Evolutionary conservation across 345 rosid genomes (phyloP).

Genomic region (Eucalyptus sp.): DNA sequence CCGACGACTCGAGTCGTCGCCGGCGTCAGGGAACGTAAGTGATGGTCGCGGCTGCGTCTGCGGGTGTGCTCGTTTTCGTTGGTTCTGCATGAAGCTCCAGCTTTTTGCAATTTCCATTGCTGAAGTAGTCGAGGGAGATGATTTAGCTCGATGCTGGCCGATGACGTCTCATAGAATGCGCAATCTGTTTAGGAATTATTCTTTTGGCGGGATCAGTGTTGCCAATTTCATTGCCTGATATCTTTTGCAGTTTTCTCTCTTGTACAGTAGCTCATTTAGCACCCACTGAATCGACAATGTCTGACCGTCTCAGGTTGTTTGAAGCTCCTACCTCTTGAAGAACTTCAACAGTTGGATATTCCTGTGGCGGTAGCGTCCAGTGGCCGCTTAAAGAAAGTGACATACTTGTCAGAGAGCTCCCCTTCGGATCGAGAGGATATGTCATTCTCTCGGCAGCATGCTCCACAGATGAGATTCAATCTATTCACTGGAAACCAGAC

Average conservation of each 20-base stretch:
- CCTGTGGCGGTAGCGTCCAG: slow-evolving; percentile 22
- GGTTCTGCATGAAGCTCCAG: background rate
- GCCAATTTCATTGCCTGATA: background rate
- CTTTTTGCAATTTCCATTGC: background rate
- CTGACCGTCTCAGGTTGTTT: slow-evolving; percentile 57
- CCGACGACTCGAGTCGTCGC: slow-evolving; percentile 26
- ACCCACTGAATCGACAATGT: background rate
- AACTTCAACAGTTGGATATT: slow-evolving; percentile 58
- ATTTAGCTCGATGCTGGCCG: background rate
- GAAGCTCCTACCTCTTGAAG: slow-evolving; percentile 63
- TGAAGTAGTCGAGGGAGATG: background rate
- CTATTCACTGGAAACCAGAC: slow-evolving; percentile 77
- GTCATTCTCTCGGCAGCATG: slow-evolving; percentile 10
- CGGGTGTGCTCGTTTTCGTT: background rate
- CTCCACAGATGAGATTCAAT: slow-evolving; percentile 50
- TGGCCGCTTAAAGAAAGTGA: slow-evolving; percentile 42
- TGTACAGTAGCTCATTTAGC: background rate
- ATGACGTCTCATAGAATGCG: background rate
- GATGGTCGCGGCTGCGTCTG: background rate
- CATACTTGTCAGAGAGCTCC: slow-evolving; percentile 36
- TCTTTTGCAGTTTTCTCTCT: background rate
- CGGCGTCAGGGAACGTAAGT: slow-evolving; percentile 43
- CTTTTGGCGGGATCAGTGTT: background rate
- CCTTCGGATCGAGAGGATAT: background rate
- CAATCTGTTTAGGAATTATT: background rate